Evolutionary conservation across 441 rosid genomes (phyloP).

Genomic region (Corymbia calophylla): DNA sequence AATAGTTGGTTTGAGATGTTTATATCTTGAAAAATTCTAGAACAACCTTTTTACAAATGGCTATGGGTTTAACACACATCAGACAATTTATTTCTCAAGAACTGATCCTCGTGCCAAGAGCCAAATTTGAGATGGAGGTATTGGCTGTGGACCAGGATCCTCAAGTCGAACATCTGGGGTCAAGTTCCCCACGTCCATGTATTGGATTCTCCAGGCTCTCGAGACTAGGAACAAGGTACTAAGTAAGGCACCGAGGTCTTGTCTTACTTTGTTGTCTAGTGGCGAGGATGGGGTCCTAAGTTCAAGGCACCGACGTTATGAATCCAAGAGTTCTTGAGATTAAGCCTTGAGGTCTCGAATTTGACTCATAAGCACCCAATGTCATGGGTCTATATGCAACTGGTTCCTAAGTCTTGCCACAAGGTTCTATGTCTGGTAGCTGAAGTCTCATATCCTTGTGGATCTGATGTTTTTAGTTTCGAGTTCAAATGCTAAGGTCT

Average conservation of each 20-base stretch:
- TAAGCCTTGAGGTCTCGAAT: no score
- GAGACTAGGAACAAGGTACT: not conserved
- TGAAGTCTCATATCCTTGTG: not conserved
- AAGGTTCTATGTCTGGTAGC: not conserved
- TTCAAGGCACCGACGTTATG: accelerated
- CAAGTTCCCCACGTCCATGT: not conserved
- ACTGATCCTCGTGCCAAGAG: not conserved
- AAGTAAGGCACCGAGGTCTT: not conserved
- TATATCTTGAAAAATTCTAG: no score
- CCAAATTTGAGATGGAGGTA: not conserved
- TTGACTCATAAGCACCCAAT: not conserved
- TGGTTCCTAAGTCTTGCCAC: not conserved
- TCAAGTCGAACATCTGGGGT: not conserved
- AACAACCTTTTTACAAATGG: no score
- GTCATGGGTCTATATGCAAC: not conserved
- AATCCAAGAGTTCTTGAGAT: not conserved
- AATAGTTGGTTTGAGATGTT: not conserved
- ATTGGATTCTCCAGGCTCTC: not conserved
- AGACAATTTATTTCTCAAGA: not conserved
- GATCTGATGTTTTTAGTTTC: not conserved
- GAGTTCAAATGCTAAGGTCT: accelerated
- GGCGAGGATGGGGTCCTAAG: accelerated
- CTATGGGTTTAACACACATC: not conserved
- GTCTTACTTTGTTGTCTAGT: not conserved
- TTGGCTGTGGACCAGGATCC: not conserved